Conservation (phyloP, 2,329 filamentous ascomycete genomes). For the Ascochyta pisi region DNA sequence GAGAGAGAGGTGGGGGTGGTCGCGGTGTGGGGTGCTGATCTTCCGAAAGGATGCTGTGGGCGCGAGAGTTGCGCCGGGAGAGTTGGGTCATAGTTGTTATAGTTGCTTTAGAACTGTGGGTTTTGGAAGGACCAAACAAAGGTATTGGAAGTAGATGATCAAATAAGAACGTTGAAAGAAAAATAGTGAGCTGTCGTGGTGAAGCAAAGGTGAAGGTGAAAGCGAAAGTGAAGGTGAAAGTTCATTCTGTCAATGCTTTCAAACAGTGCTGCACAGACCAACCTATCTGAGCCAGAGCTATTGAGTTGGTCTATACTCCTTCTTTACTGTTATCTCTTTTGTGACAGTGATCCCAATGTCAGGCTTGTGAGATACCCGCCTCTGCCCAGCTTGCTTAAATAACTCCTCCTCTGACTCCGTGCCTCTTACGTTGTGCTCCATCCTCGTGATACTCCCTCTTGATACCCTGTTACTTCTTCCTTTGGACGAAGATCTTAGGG, state of each 20-base stretch:
- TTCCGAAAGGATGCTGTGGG: constrained; percentile 14
- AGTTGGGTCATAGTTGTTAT: not conserved
- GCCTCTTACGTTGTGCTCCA: constrained; percentile 15
- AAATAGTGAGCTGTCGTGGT: not conserved
- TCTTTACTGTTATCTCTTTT: not conserved
- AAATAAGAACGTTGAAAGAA: not conserved
- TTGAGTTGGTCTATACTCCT: not conserved
- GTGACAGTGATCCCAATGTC: not conserved
- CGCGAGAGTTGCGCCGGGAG: constrained; percentile 5
- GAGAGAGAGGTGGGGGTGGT: not conserved
- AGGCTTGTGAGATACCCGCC: not conserved
- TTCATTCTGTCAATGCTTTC: not conserved
- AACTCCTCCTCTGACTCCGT: constrained; percentile 28
- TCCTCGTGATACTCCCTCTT: constrained; percentile 19
- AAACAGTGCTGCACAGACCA: no score
- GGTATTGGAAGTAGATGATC: not conserved
- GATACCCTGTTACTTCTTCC: constrained; percentile 8
- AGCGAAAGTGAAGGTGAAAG: not conserved
- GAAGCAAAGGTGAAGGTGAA: not conserved
- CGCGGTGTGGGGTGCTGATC: constrained; percentile 4
- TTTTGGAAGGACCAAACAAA: not conserved
- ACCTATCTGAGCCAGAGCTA: not conserved
- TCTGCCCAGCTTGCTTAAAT: constrained; percentile 9
- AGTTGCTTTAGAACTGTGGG: not conserved
- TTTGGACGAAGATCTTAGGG: not conserved